phyloP scores from a whole-genome alignment of 1,284 basidiomycete species.

The Ustilago loliicola region DNA sequence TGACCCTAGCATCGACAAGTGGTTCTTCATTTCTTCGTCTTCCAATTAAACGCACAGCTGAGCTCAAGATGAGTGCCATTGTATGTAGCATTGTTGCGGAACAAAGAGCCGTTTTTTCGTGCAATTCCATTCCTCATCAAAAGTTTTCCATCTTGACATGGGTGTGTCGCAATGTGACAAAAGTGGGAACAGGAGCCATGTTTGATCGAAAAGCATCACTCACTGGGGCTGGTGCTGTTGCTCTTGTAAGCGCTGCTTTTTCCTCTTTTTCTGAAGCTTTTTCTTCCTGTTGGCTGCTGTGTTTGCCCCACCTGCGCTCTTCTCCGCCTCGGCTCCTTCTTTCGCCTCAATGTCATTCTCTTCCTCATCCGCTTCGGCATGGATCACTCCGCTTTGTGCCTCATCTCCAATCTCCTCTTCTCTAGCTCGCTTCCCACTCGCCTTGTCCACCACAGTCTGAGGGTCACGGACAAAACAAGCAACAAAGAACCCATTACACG shows the following conservation, averaged over 20 bases:
- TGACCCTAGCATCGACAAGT: slow-evolving; percentile 70
- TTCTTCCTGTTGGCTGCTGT: slow-evolving; percentile 42
- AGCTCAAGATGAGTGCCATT: background rate
- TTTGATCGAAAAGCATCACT: no score
- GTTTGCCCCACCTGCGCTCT: background rate
- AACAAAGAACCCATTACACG: slow-evolving; percentile 65
- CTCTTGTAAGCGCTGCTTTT: slow-evolving; percentile 37
- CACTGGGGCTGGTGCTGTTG: background rate
- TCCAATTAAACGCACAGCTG: slow-evolving; percentile 34
- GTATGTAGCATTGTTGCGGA: background rate
- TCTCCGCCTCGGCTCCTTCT: background rate
- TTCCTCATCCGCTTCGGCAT: no score
- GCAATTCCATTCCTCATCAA: no score
- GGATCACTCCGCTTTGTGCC: no score
- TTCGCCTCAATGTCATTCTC: slow-evolving; percentile 10
- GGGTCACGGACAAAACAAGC: slow-evolving; percentile 55
- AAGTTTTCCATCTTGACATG: no score
- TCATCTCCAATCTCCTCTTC: slow-evolving; percentile 9
- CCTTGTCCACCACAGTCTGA: background rate
- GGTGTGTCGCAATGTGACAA: no score
- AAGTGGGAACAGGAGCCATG: no score
- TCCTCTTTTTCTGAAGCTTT: slow-evolving; percentile 34
- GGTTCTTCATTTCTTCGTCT: slow-evolving; percentile 68
- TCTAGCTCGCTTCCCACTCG: background rate
- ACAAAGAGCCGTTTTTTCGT: background rate